Base-by-base conservation (phyloP, 2,329 filamentous ascomycete genomes). In the Fusarium staphyleae region DNA sequence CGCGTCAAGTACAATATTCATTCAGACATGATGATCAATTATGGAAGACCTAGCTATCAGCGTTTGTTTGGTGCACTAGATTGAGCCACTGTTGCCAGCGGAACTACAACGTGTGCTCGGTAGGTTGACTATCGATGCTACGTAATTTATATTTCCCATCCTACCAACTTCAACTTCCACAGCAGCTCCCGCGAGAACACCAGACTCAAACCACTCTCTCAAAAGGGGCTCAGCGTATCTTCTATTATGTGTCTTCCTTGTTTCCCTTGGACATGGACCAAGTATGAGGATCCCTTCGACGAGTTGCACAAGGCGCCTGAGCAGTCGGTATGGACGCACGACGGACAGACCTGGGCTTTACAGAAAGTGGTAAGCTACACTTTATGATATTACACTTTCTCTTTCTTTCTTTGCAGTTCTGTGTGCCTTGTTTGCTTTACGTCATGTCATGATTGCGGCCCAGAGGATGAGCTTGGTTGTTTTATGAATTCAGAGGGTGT, bases 221-320 rank as follows among this genome's bases (percentile, higher is more conserved):
- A 2, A 26, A 5, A 1, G 0, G 3, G n/a, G 14, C 9, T 15
- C n/a, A 29, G 0, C 4, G 9, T 3, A 2, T 5, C 13, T 4
- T 13, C 26, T 19, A 22, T 12, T n/a, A 84, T 84, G 81, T 85
- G 81, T 63, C 72, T 82, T n/a, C 75, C 78, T 5, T 82, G 79
- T 64, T 83, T 81, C 69, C 76, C 80, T 0, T 78, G 67, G 78
- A 81, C 67, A 54, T 81, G 68, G 74, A 78, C 67, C 66, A 78
- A 82, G 54, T 76, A 78, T 26, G 75, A 78, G 53, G 73, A 75
- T 51, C 68, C 72, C 5, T 44, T 74, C 11, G 74, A 76, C 36
- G 54, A 59, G 19, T 60, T 75, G 62, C 72, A 74, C 45, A 60
- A 61, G 14, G 63, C 74, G 58, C 73, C 74, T 2, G 62, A 70